Evolutionary conservation across 352 stramenopile genomes (phyloP).

Genomic region (Pythium monospermum): DNA sequence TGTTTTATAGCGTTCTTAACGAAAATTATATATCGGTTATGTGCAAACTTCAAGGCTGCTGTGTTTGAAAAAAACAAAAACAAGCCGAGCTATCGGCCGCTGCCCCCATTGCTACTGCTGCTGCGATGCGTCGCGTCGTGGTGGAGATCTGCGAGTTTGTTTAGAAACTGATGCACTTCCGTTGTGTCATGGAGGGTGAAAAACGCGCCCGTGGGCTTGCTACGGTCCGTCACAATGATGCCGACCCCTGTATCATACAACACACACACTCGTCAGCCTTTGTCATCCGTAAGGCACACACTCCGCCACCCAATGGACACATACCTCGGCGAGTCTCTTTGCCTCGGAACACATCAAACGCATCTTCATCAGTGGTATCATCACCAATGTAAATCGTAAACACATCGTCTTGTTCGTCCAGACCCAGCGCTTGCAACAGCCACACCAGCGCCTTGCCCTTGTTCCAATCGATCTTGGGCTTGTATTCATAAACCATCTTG

Average conservation of each 20-base stretch:
- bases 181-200: slow-evolving; percentile 77
- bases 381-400: slow-evolving; percentile 92
- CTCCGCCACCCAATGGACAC: no score
- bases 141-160: slow-evolving; percentile 47
- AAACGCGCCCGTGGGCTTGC: slow-evolving; percentile 53
- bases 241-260: slow-evolving; percentile 39
- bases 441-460: slow-evolving; percentile 88
- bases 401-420: slow-evolving; percentile 69
- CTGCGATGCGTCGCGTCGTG: slow-evolving; percentile 16
- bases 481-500: slow-evolving; percentile 90
- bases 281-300: background rate
- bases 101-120: slow-evolving; percentile 18
- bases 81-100: slow-evolving; percentile 8
- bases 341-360: slow-evolving; percentile 65
- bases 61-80: background rate
- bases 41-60: slow-evolving; percentile 17
- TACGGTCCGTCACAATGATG: slow-evolving; percentile 81
- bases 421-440: slow-evolving; percentile 68
- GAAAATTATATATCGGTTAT: no score
- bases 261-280: background rate
- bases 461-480: slow-evolving; percentile 90
- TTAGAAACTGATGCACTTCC: slow-evolving; percentile 71
- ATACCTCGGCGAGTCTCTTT: slow-evolving; percentile 44
- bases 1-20: no score
- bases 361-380: slow-evolving; percentile 88